Evolutionary conservation across 176 grass and related monocot genomes (phyloP).

Genomic region (Guadua angustifolia): DNA sequence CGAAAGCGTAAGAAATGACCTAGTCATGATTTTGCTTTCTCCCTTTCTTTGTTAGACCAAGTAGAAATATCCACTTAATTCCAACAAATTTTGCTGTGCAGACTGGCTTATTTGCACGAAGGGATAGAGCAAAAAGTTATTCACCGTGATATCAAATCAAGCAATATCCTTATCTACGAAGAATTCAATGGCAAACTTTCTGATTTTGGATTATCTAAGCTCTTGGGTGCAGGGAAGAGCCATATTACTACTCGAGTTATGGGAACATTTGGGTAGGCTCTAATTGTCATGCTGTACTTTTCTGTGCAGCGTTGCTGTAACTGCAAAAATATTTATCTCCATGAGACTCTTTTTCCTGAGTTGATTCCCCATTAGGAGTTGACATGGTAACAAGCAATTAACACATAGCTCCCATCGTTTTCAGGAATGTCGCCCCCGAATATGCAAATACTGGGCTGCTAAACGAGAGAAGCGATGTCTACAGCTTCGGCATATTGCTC

Average conservation of each 20-base stretch:
- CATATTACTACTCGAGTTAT: constrained; percentile 40
- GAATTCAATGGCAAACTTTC: constrained; percentile 39
- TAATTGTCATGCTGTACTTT: not conserved
- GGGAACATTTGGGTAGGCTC: constrained; percentile 39
- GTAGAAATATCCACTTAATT: not conserved
- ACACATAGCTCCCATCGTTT: not conserved
- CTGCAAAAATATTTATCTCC: not conserved
- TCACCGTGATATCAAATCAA: constrained; percentile 82
- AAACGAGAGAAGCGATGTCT: constrained; percentile 22
- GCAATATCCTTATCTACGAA: constrained; percentile 33
- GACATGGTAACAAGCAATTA: not conserved
- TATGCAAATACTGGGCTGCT: constrained; percentile 31
- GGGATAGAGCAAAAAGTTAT: constrained; percentile 90
- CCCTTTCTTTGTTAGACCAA: constrained; percentile 11
- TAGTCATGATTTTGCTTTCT: constrained; percentile 15
- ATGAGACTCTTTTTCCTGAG: not conserved
- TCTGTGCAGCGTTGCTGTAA: not conserved
- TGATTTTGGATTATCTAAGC: constrained; percentile 27
- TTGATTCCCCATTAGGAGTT: not conserved
- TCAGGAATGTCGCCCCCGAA: constrained; percentile 37
- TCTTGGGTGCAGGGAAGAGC: constrained; percentile 26
- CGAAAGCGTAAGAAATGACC: constrained; percentile 69
- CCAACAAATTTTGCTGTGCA: constrained; percentile 38
- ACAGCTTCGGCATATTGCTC: constrained; percentile 29
- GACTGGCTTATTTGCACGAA: constrained; percentile 87